Conservation (phyloP, 495 filamentous ascomycete genomes). For the Xylaria curta region DNA sequence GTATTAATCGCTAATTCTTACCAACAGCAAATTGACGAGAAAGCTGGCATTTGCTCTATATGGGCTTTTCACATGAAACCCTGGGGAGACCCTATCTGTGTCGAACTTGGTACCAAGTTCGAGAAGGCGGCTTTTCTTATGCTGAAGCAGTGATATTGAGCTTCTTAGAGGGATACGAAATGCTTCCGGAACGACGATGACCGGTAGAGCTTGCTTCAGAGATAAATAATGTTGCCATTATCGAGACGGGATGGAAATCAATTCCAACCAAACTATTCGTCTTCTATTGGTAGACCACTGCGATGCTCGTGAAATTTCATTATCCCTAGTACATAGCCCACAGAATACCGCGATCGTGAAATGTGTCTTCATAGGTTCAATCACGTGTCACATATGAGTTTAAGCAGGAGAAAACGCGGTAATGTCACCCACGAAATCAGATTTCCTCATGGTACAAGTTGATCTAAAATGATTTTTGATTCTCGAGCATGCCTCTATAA, state of each 20-base stretch:
- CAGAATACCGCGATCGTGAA: not conserved
- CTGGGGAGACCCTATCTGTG: conserved; percentile 5
- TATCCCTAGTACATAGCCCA: too few species aligned
- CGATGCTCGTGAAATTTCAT: not conserved
- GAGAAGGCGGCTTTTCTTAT: conserved; percentile 23
- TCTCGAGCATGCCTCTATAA: conserved; percentile 28
- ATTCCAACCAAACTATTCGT: too few species aligned
- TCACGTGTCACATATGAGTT: not conserved
- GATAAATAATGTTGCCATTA: not conserved
- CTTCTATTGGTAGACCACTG: too few species aligned
- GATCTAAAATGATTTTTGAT: conserved; percentile 25
- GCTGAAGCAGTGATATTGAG: conserved; percentile 8
- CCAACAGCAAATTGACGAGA: conserved; percentile 17
- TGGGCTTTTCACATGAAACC: conserved; percentile 26
- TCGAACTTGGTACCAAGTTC: conserved; percentile 15
- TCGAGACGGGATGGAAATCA: not conserved
- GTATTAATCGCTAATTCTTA: not conserved
- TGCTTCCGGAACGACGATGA: not conserved
- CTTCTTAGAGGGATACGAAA: not conserved
- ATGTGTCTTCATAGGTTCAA: not conserved
- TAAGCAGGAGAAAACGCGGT: not conserved
- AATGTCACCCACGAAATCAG: not conserved
- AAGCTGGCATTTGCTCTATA: conserved; percentile 22
- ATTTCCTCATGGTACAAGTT: not conserved
- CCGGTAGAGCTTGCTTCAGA: not conserved